phyloP scores from a whole-genome alignment of 2,329 filamentous ascomycete genomes.

The Pyrenochaeta sp. region DNA sequence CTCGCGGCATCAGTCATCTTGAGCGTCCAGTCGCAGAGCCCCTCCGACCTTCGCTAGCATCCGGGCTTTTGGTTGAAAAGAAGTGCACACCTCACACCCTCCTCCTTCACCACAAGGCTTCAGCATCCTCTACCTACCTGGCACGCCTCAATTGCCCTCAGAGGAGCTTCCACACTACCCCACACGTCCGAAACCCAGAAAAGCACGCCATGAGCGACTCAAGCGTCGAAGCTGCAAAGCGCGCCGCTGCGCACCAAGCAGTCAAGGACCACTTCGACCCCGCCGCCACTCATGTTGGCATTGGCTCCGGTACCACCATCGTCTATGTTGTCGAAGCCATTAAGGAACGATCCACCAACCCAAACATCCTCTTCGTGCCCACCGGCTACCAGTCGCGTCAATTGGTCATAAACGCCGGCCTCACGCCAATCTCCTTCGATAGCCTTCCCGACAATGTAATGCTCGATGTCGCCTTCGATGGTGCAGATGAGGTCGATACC shows the following conservation, averaged over 20 bases:
- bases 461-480: slow-evolving; percentile 93
- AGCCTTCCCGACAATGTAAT: slow-evolving; percentile 69
- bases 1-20: slow-evolving; percentile 39
- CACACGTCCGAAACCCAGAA: slow-evolving; percentile 2
- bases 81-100: too few species aligned
- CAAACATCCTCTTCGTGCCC: slow-evolving; percentile 81
- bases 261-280: slow-evolving; percentile 74
- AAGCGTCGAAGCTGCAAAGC: slow-evolving; percentile 74
- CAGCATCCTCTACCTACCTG: slow-evolving; percentile 4
- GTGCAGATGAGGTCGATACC: slow-evolving; percentile 94
- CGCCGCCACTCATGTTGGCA: slow-evolving; percentile 72
- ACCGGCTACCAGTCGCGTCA: slow-evolving; percentile 92
- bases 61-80: too few species aligned
- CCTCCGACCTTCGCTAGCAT: slow-evolving; percentile 22
- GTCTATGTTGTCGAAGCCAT: slow-evolving; percentile 88
- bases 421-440: slow-evolving; percentile 80
- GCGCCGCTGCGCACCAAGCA: slow-evolving; percentile 75
- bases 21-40: slow-evolving; percentile 23
- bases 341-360: slow-evolving; percentile 49
- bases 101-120: slow-evolving; percentile 1
- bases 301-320: slow-evolving; percentile 82
- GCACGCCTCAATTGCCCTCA: background rate
- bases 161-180: slow-evolving; percentile 15
- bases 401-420: slow-evolving; percentile 79
- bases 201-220: slow-evolving; percentile 40